phyloP scores from a whole-genome alignment of 1,284 basidiomycete species.

The Fomitopsis palustris region DNA sequence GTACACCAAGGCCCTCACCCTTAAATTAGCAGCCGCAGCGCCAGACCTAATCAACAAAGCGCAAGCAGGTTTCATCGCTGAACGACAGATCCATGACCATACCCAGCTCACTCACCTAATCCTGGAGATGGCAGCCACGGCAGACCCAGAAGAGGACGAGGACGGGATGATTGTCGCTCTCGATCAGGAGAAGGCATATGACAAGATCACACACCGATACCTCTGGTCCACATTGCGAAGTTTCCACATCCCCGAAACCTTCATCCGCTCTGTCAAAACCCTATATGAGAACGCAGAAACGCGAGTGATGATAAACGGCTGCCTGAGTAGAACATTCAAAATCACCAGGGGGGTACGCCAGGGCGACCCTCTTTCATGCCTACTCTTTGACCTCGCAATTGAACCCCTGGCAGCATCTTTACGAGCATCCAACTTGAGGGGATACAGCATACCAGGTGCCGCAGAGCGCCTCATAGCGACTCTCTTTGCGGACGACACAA shows the following conservation, averaged over 20 bases:
- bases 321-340: slow-evolving; percentile 12
- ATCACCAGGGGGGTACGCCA: slow-evolving; percentile 27
- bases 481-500: slow-evolving; percentile 9
- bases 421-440: slow-evolving; percentile 17
- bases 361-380: slow-evolving; percentile 34
- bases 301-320: slow-evolving; percentile 25
- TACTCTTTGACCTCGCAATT: slow-evolving; percentile 33
- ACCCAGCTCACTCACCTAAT: slow-evolving; percentile 23
- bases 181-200: slow-evolving; percentile 24
- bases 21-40: slow-evolving; percentile 6
- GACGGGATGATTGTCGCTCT: slow-evolving; percentile 26
- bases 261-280: slow-evolving; percentile 15
- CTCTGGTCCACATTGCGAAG: slow-evolving; percentile 21
- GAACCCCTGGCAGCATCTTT: slow-evolving; percentile 26
- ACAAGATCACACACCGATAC: slow-evolving; percentile 21
- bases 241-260: slow-evolving; percentile 15
- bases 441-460: slow-evolving; percentile 19
- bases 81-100: neutral
- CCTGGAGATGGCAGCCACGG: slow-evolving; percentile 24
- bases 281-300: slow-evolving; percentile 25
- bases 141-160: slow-evolving; percentile 15
- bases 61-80: too few relatives aligned
- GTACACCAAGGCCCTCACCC: slow-evolving; percentile 18
- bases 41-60: too few relatives aligned
- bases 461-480: neutral